Conservation (phyloP, 352 stramenopile genomes). For the Pythium apleroticum region DNA sequence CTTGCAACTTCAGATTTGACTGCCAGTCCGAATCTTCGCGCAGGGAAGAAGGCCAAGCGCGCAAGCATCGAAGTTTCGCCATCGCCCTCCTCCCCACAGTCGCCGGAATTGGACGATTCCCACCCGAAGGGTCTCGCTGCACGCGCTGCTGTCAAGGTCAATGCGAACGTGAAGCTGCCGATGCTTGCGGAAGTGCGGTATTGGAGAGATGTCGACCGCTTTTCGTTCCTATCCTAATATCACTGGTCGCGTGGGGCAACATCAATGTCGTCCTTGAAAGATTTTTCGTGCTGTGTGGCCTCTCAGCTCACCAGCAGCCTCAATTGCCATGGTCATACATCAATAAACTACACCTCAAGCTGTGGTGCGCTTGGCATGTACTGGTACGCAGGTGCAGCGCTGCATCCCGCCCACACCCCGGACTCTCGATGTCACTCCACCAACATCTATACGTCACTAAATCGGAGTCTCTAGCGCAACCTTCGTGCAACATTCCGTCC, state of each 20-base stretch:
- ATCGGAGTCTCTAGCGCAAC: not conserved
- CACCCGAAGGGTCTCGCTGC: not conserved
- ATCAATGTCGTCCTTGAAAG: not conserved
- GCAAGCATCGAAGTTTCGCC: not conserved
- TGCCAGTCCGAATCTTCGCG: not conserved
- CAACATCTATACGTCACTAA: slow-evolving; percentile 12
- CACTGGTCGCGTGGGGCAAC: not conserved
- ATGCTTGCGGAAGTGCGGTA: slow-evolving; percentile 24
- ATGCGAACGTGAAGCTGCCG: not conserved
- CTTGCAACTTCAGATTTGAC: not conserved
- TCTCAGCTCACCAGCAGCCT: too few species aligned
- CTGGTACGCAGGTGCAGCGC: too few species aligned
- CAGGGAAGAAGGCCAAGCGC: slow-evolving; percentile 9
- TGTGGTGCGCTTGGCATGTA: too few species aligned
- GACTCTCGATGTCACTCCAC: slow-evolving; percentile 5
- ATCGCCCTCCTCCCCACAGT: not conserved
- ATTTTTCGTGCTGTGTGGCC: too few species aligned
- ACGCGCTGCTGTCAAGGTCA: too few species aligned
- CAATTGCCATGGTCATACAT: too few species aligned
- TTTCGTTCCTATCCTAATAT: slow-evolving; percentile 22
- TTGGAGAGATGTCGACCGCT: slow-evolving; percentile 31
- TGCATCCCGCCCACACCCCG: too few species aligned
- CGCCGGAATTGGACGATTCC: too few species aligned
- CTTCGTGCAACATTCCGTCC: slow-evolving; percentile 7
- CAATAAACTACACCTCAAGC: too few species aligned